Percentiles rank a stretch among this genome's conserved stretches.
These are phyloP conservation scores for Fusarium gaditjirri DNA, from an alignment of 2,329 filamentous ascomycete species.

Conservation along the genomic window DNA sequence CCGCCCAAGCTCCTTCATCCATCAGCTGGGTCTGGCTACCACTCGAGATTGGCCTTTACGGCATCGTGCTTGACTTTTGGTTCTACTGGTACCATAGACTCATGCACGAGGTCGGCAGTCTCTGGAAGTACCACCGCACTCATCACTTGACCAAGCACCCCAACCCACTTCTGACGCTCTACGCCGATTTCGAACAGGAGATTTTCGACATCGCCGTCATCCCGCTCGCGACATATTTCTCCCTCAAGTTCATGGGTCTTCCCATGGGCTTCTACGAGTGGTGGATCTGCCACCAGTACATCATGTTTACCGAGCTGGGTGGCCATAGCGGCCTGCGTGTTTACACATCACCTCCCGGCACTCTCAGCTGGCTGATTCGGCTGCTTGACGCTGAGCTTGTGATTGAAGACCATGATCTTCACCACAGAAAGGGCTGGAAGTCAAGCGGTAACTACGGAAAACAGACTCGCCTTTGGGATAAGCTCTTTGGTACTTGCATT, in stretches of 20 bases:
- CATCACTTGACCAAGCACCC: slow-evolving; percentile 25
- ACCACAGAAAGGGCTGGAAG: slow-evolving; percentile 16
- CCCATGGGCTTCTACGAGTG: slow-evolving; percentile 23
- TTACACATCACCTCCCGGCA: background rate
- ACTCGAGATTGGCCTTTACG: slow-evolving; percentile 9
- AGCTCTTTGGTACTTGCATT: slow-evolving; percentile 12
- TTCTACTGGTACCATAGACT: slow-evolving; percentile 24
- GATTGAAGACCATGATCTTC: slow-evolving; percentile 22
- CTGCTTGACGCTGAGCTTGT: slow-evolving; percentile 4
- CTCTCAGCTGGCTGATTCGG: slow-evolving; percentile 7
- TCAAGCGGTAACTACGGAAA: slow-evolving; percentile 19
- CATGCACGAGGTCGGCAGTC: slow-evolving; percentile 18
- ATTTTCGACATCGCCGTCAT: slow-evolving; percentile 20
- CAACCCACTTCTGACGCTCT: slow-evolving; percentile 12
- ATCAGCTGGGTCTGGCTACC: background rate
- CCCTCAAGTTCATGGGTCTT: background rate
- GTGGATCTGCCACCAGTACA: slow-evolving; percentile 27
- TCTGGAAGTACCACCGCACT: slow-evolving; percentile 26
- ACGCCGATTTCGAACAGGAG: slow-evolving; percentile 22
- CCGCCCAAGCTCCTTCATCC: background rate
- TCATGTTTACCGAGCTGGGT: slow-evolving; percentile 13
- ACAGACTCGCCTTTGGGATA: slow-evolving; percentile 23
- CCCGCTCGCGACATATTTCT: background rate
- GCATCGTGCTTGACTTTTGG: slow-evolving; percentile 24
- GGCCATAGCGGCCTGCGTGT: slow-evolving; percentile 18